Evolutionary conservation across 805 yeast genomes (phyloP), one percentile per base, ranked within the genome.

Genomic region (Teunomyces pallodes): DNA sequence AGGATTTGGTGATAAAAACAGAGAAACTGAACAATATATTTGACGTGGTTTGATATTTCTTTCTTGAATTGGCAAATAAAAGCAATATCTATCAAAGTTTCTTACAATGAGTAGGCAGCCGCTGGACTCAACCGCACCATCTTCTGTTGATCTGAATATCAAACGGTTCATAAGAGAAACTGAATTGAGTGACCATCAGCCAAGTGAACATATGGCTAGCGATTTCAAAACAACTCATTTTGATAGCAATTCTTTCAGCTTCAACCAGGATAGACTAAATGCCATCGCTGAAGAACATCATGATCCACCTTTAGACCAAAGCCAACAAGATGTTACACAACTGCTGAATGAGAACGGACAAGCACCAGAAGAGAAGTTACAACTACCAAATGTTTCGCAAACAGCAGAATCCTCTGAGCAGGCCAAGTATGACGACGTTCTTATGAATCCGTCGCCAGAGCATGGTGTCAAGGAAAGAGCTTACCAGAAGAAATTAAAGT

Each of bases 401-500:
- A 20, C 12, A 31, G 13, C 20, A 6, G 39, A 36, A 10, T 20
- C 24, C 2, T 20, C 24, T 20, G 24, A 20, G 24, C 24, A 20
- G 24, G 24, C 24, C 24, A 6, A 40, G 10, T 14, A 14, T 28
- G 46, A 32, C 33, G 28, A 43, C 3, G 13, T 45, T 6, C 13
- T 35, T 8, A 45, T 12, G 20, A 35, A 45, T 16, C 42, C 40
- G 12, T 45, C 40, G 13, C 48, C 51, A 39, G 43, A 43, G 31
- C 39, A 43, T 14, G 35, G 52, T 2, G 33, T 43, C 38, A 36
- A 38, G 26, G 46, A 49, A 24, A 46, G 40, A 12, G 39, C 35
- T n/a, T 72, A 69, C 51, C 66, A 69, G 43, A 60, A 61, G 28
- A 64, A 63, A 47, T 58, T 72, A 32, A 65, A 62, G 48, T 72